Evolutionary conservation across 164 flowering plant species (phyloP), one percentile per base, ranked within the genome.

Genomic region (Taxillus chinensis): DNA sequence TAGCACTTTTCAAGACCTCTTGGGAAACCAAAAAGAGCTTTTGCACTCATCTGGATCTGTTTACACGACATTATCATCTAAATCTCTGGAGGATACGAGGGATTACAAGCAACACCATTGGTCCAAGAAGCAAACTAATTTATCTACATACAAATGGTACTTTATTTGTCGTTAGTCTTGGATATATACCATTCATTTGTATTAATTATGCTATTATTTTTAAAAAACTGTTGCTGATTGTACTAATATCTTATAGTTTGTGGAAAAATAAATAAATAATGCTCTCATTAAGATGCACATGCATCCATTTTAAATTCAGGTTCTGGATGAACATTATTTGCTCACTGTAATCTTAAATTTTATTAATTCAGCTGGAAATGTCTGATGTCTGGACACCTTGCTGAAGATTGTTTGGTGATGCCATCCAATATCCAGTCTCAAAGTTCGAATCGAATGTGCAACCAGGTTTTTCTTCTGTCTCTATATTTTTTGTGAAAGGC

Each of bases 381-480:
- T 69, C 72, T 80, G 68, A 82, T 67, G 70, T 92, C 93, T 64
- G 96, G 98, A 39, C 98, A 91, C 75, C 95, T 91, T 67, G 80
- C 98, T 42, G 85, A 84, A 71, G 98, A 91, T 68, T 91, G 96
- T 75, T 67, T 85, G 78, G 85, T 78, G 59, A 68, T 14, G 61
- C 64, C 66, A 48, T 60, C 63, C 62, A 48, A 48, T 37, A 10
- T 55, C 68, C 67, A 67, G 53, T 43, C 68, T 5, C 12, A 15
- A 53, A 55, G 43, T 55, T 51, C 73, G 8, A 63, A 51, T 66
- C 67, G 67, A 45, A 39, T 57, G 41, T 13, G 62, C 64, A 59
- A 63, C 53, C 71, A 70, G 75, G 80, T 84, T 65, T 45, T 55
- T 8, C 15, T 55, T 59, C 41, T 71, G 17, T 56, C 50, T 66